These are phyloP conservation scores for Raffaelea deltoideospora DNA, from an alignment of 2,329 filamentous ascomycete genomes.

Conservation along the genomic window DNA sequence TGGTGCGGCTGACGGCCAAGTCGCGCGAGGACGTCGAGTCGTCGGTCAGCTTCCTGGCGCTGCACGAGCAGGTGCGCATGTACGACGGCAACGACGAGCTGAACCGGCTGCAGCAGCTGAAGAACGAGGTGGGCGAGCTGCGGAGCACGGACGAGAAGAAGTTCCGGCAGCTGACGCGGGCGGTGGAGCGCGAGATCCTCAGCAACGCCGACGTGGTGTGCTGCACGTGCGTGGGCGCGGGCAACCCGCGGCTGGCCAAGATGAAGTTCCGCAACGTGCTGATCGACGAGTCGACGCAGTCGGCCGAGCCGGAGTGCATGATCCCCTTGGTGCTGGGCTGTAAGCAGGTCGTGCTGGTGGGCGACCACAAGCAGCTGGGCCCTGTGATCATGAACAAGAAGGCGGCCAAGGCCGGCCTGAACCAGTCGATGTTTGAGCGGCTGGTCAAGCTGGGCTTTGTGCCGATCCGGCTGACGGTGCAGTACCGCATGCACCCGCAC, in stretches of 20 bases:
- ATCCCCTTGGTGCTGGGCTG: constrained; percentile 93
- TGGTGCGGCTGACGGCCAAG: constrained; percentile 95
- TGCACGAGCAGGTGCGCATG: constrained; percentile 95
- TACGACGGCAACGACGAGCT: constrained; percentile 93
- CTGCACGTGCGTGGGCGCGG: constrained; percentile 95
- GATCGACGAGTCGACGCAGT: constrained; percentile 96
- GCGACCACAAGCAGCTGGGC: constrained; percentile 93
- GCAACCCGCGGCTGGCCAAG: constrained; percentile 86
- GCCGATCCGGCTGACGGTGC: constrained; percentile 86
- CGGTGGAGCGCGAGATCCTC: constrained; percentile 87
- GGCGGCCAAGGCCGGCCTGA: constrained; percentile 89
- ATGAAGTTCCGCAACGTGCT: constrained; percentile 97
- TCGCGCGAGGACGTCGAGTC: constrained; percentile 97
- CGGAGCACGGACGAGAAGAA: constrained; percentile 97
- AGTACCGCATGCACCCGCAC: constrained; percentile 98
- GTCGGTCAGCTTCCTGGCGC: constrained; percentile 86
- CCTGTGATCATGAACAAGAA: constrained; percentile 99
- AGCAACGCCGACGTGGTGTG: constrained; percentile 95
- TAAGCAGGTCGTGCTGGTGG: constrained; percentile 97
- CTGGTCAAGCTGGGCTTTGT: constrained; percentile 81
- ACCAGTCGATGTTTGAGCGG: constrained; percentile 96
- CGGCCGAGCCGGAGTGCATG: constrained; percentile 96
- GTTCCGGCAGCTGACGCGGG: constrained; percentile 87
- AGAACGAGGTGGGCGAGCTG: constrained; percentile 78
- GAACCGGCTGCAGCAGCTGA: constrained; percentile 82